phyloP scores from a whole-genome alignment of 1,284 basidiomycete species.

The Earliella scabrosa region DNA sequence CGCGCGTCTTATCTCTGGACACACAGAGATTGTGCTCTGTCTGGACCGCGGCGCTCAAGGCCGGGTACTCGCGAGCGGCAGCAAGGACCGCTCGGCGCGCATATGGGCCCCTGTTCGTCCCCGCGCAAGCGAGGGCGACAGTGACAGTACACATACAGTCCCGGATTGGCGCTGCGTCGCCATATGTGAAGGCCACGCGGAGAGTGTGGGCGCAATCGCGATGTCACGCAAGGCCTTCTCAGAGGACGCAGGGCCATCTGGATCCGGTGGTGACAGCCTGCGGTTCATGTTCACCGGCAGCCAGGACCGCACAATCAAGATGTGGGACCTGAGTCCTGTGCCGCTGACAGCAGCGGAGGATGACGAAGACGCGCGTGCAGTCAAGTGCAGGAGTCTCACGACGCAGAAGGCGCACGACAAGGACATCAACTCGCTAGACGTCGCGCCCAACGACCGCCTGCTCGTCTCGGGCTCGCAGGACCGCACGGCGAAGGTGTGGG shows the following conservation, averaged over 20 bases:
- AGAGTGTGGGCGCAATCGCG: slow-evolving; percentile 91
- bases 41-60: slow-evolving; percentile 76
- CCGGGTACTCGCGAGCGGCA: slow-evolving; percentile 83
- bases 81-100: slow-evolving; percentile 90
- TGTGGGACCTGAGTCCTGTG: slow-evolving; percentile 88
- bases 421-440: slow-evolving; percentile 97
- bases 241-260: slow-evolving; percentile 19
- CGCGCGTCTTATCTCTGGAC: slow-evolving; percentile 84
- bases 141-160: slow-evolving; percentile 24
- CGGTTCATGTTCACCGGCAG: slow-evolving; percentile 91
- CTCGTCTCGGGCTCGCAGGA: slow-evolving; percentile 97
- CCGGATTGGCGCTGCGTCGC: slow-evolving; percentile 84
- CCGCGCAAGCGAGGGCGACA: slow-evolving; percentile 6
- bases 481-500: slow-evolving; percentile 90
- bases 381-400: slow-evolving; percentile 78
- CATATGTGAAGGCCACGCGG: slow-evolving; percentile 92
- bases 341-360: slow-evolving; percentile 35
- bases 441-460: slow-evolving; percentile 89
- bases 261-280: slow-evolving; percentile 24
- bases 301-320: slow-evolving; percentile 97
- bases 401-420: slow-evolving; percentile 97
- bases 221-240: slow-evolving; percentile 59
- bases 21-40: slow-evolving; percentile 91
- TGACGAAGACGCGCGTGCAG: slow-evolving; percentile 9
- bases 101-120: slow-evolving; percentile 71